Conservation (phyloP, 768 basidiomycete genomes). For the Lentinus tigrinus region DNA sequence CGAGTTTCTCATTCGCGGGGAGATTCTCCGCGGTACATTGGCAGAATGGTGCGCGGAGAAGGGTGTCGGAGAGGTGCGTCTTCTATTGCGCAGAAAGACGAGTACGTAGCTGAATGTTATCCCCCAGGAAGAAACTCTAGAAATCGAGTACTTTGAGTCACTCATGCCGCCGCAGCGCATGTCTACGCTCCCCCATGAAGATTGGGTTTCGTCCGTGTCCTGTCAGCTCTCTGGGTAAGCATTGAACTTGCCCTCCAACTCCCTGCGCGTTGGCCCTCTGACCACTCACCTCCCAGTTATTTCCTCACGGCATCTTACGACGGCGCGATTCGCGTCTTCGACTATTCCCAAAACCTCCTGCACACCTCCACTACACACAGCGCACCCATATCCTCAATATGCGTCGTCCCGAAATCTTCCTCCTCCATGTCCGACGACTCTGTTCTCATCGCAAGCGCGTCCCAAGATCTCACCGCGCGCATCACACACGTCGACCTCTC, state of each 20-base stretch:
- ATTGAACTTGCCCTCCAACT: neutral
- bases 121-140: conserved; percentile 79
- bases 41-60: conserved; percentile 74
- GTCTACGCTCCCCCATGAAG: conserved; percentile 79
- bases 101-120: no score
- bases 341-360: conserved; percentile 60
- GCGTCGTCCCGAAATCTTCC: conserved; percentile 42
- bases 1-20: conserved; percentile 87
- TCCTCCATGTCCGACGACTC: conserved; percentile 28
- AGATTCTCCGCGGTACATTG: conserved; percentile 69
- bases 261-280: no score
- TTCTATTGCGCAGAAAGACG: neutral
- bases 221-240: conserved; percentile 58
- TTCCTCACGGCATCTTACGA: conserved; percentile 84
- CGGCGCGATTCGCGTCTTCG: conserved; percentile 69
- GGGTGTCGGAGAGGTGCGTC: conserved; percentile 65
- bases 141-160: conserved; percentile 90
- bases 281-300: conserved; percentile 39
- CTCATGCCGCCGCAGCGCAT: conserved; percentile 84
- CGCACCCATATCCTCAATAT: conserved; percentile 69
- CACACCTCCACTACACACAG: conserved; percentile 51
- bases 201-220: conserved; percentile 88
- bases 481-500: conserved; percentile 40
- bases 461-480: conserved; percentile 76
- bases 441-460: conserved; percentile 60